Evolutionary conservation across 805 yeast species (phyloP).

Genomic region (Teunomyces cretensis): DNA sequence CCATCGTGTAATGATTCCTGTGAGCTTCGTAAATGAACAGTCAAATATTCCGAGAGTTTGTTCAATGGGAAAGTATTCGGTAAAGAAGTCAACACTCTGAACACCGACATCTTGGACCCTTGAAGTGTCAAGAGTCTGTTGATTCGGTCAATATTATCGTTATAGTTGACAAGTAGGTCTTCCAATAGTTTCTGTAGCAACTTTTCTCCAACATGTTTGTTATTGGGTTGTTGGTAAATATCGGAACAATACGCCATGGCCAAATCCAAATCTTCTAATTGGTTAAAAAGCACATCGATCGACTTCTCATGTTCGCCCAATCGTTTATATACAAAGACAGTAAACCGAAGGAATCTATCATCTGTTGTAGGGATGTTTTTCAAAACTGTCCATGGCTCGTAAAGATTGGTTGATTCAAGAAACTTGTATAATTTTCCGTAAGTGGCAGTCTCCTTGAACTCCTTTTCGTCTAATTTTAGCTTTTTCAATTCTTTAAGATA

Average conservation of each 20-base stretch:
- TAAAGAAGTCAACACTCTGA: slow-evolving; percentile 46
- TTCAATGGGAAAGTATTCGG: slow-evolving; percentile 51
- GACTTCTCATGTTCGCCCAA: slow-evolving; percentile 63
- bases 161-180: slow-evolving; percentile 41
- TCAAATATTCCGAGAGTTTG: slow-evolving; percentile 45
- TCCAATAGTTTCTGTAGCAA: slow-evolving; percentile 53
- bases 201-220: slow-evolving; percentile 36
- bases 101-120: slow-evolving; percentile 49
- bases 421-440: slow-evolving; percentile 35
- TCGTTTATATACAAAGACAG: slow-evolving; percentile 57
- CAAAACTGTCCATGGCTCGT: slow-evolving; percentile 38
- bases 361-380: slow-evolving; percentile 33
- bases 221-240: slow-evolving; percentile 38
- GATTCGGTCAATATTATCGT: slow-evolving; percentile 36
- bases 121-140: slow-evolving; percentile 41
- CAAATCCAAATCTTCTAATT: slow-evolving; percentile 52
- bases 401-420: slow-evolving; percentile 29
- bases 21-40: slow-evolving; percentile 42
- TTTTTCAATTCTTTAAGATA: slow-evolving; percentile 28
- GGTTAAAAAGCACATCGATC: slow-evolving; percentile 58
- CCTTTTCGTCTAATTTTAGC: slow-evolving; percentile 5
- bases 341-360: slow-evolving; percentile 40
- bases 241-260: slow-evolving; percentile 63
- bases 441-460: slow-evolving; percentile 12
- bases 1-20: slow-evolving; percentile 40